Percentiles rank a stretch among this genome's conserved stretches.
Evolutionary conservation across 2,329 filamentous ascomycete species (phyloP).

Genomic region (Monilinia laxa): DNA sequence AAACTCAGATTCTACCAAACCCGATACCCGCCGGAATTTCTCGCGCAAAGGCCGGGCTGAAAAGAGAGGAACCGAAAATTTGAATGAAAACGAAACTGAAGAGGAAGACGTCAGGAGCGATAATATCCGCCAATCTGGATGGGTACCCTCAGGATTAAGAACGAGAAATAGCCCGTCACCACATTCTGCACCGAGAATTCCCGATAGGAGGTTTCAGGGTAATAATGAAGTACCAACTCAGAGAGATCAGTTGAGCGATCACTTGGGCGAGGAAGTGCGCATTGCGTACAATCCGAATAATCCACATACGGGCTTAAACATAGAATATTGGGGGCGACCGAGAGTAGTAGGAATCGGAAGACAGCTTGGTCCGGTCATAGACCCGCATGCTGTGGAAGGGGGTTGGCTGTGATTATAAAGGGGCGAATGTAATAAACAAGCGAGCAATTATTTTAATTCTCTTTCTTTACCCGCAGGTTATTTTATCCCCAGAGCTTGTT

Average conservation of each 20-base stretch:
- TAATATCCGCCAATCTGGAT: conserved; percentile 8
- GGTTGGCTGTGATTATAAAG: not conserved
- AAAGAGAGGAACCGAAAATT: not conserved
- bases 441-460: not conserved
- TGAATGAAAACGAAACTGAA: not conserved
- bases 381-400: conserved; percentile 1
- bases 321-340: not conserved
- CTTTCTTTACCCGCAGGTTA: not conserved
- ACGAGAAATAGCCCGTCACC: not conserved
- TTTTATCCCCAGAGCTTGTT: not conserved
- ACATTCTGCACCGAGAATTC: not conserved
- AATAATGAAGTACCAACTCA: not conserved
- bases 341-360: not conserved
- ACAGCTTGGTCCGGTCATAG: not conserved
- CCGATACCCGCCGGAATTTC: conserved; percentile 10
- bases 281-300: conserved; percentile 5
- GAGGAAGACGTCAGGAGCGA: not conserved
- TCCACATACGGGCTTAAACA: not conserved
- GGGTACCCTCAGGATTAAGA: conserved; percentile 7
- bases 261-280: not conserved
- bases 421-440: not conserved
- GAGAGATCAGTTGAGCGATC: not conserved
- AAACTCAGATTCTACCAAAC: not conserved
- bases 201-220: not conserved
- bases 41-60: conserved; percentile 15